These are phyloP conservation scores for Pulveroboletus sp. DNA, from an alignment of 768 basidiomycete species.

Conservation along the genomic window DNA sequence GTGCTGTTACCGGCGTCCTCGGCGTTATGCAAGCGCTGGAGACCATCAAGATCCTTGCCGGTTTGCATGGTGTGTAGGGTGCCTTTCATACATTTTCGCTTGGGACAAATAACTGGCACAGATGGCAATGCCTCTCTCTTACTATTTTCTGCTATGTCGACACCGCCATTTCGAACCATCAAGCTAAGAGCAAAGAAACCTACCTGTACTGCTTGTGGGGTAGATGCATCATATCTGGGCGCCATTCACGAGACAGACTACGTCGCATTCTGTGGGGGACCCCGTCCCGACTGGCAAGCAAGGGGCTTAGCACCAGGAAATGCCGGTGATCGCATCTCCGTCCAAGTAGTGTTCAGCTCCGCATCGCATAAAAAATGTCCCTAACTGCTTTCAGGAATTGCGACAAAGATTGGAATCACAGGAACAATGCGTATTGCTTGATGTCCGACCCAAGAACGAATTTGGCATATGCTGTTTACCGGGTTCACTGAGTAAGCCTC, in stretches of 20 bases:
- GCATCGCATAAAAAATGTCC: background rate
- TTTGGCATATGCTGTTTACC: conserved; percentile 86
- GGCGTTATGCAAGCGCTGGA: conserved; percentile 90
- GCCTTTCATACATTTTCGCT: background rate
- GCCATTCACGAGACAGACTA: conserved; percentile 67
- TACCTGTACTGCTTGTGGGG: conserved; percentile 76
- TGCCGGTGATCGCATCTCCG: conserved; percentile 41
- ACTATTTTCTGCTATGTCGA: conserved; percentile 68
- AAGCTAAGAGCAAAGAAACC: conserved; percentile 72
- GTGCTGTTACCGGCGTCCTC: conserved; percentile 85
- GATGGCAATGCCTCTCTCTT: conserved; percentile 65
- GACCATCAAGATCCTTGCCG: conserved; percentile 75
- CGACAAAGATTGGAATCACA: conserved; percentile 34
- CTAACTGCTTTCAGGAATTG: conserved; percentile 45
- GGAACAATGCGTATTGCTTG: conserved; percentile 48
- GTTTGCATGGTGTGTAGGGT: conserved; percentile 52
- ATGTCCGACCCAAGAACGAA: conserved; percentile 77
- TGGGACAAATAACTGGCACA: conserved; percentile 24
- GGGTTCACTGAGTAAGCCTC: conserved; percentile 61
- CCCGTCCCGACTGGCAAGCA: conserved; percentile 61
- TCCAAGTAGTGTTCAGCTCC: conserved; percentile 34
- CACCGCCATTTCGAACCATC: conserved; percentile 76
- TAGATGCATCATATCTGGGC: conserved; percentile 39
- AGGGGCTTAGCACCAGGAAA: conserved; percentile 46
- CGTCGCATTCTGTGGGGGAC: conserved; percentile 82